Base-by-base conservation (phyloP, 768 basidiomycete species). In the Kwoniella europaea region DNA sequence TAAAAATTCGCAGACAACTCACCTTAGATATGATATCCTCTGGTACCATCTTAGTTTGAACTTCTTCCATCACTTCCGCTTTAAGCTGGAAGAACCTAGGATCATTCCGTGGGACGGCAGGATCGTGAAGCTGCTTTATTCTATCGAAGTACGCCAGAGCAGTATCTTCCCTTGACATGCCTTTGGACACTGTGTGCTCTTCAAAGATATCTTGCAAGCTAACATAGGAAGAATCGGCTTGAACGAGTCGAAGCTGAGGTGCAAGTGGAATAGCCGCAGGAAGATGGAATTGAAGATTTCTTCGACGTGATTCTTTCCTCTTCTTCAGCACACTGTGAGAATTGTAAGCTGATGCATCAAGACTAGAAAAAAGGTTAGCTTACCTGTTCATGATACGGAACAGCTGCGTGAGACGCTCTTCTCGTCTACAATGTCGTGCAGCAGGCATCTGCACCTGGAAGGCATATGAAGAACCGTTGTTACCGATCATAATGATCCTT, bases 381-480 rank as follows among this genome's bases (percentile, higher is more conserved):
- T 72, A 95, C 94, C 90, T 89, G 79, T 97, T 98, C 84, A 98
- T 92, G 65, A 91, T 92, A n/a, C 97, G 89, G 85, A 96, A 91
- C 20, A 97, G 85, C 77, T 98, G 94, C 83, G 91, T 91, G 55
- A 96, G 89, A 61, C 92, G 87, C 78, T 99, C 96, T 85, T 99
- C 96, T 42, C 97, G 88, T 27, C 97, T 90, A 75, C 90, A 91
- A 75, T 92, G 91, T 20, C 94, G 88, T 63, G 90, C 89, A 43
- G 91, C 89, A 10, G 95, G 94, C 60, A 92, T 86, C 81, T 99
- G 97, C 4, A 96, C 92, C 42, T 91, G 89, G 83, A 98, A 99
- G 1, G 92, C 90, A 42, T 92, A 92, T 61, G 85, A 88, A n/a
- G 92, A 91, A 72, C 93, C 92, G 81, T 98, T 95, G 74, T 89